Evolutionary conservation across 768 basidiomycete genomes (phyloP), one percentile per base, ranked within the genome.

Genomic region (Candolleomyces efflorescens): DNA sequence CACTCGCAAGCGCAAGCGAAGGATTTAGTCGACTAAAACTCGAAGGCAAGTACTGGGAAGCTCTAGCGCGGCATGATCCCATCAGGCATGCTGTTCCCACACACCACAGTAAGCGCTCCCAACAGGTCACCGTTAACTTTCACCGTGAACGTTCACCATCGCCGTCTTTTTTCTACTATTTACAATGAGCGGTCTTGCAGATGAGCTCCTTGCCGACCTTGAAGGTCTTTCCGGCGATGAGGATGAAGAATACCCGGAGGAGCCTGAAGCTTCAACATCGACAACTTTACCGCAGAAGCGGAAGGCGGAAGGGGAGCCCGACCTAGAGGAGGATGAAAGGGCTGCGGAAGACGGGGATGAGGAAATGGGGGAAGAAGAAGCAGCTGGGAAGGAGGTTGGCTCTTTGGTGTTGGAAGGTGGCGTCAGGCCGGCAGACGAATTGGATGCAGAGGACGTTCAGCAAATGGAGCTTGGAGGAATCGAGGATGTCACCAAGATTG

Each of bases 371-470:
- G 79, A 71, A 32, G 76, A 71, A 20, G 82, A 67, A 18, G 80
- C 74, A 6, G 78, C 71, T 36, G 78, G 72, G 11, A 71, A 76
- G 50, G 77, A 80, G 38, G 71, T 80, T 5, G 80, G 79, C 0
- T 80, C 79, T 5, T 78, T 95, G 13, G 86, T 92, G 4, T 78
- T 90, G 0, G 90, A 90, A 55, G 95, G 94, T 0, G 96, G 96
- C 10, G 78, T 95, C 12, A 85, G 83, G 63, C 96, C 96, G 13
- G 93, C 95, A n/a, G 94, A 98, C 39, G 95, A 99, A 73, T 77
- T 98, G 45, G 94, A 98, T 68, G 86, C 78, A 26, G 95, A 96
- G 63, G 93, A 95, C 59, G 97, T 98, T 27, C 89, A 94, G 66
- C 84, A 86, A 65, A 98, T 98, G 93, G 93, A 98, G 65, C 75